Conservation (phyloP, 257 asterid species). For the Nicotiana paniculata region DNA sequence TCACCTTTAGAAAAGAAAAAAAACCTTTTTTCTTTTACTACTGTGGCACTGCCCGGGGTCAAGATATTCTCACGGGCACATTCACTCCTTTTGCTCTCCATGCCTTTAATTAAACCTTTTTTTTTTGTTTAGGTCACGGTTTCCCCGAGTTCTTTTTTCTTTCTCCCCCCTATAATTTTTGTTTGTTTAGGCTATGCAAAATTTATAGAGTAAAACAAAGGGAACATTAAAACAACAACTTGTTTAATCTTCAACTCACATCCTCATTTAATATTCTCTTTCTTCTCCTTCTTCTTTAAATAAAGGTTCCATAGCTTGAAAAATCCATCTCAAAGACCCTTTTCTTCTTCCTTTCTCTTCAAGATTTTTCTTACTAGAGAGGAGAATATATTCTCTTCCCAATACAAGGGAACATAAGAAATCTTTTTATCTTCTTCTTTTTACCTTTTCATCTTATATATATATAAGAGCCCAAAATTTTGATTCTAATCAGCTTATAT, state of each 20-base stretch:
- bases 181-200: not conserved
- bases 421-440: not conserved
- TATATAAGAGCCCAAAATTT: not conserved
- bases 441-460: not conserved
- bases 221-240: not conserved
- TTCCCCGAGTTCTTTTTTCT: conserved; percentile 19
- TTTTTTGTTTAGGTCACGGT: conserved; percentile 19
- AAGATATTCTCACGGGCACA: conserved; percentile 32
- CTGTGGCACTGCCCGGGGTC: conserved; percentile 13
- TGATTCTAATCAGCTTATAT: not conserved
- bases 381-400: conserved; percentile 18
- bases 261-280: conserved; percentile 3
- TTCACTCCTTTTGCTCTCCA: conserved; percentile 7
- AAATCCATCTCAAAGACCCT: conserved; percentile 3
- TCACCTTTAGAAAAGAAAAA: no score
- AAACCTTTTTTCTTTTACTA: not conserved
- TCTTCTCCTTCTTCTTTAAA: not conserved
- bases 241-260: conserved; percentile 4
- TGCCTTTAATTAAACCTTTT: not conserved
- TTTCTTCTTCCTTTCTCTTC: conserved; percentile 12
- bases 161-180: not conserved
- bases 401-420: not conserved
- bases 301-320: conserved; percentile 2
- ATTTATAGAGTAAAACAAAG: not conserved
- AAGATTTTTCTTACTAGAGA: conserved; percentile 6